Evolutionary conservation across 2,329 filamentous ascomycete species (phyloP).

Genomic region (Ceratocystis cubensis): DNA sequence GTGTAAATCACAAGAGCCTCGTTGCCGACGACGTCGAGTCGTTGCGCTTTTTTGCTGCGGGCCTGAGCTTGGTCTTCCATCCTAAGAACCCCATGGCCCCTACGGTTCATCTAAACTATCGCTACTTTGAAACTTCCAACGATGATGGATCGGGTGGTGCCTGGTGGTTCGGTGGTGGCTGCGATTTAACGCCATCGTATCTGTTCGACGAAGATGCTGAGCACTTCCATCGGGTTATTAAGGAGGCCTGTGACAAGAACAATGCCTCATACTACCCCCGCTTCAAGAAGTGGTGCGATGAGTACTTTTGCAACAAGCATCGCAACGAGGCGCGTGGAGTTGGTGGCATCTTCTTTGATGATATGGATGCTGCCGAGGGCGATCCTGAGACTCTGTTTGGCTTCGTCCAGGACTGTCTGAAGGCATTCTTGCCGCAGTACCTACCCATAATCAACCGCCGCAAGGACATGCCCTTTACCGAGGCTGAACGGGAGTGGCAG

Average conservation of each 20-base stretch:
- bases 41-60: slow-evolving; percentile 89
- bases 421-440: slow-evolving; percentile 81
- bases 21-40: slow-evolving; percentile 58
- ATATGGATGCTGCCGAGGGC: slow-evolving; percentile 75
- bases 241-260: slow-evolving; percentile 84
- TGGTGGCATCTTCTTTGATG: slow-evolving; percentile 97
- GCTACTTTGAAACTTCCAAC: slow-evolving; percentile 93
- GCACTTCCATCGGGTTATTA: slow-evolving; percentile 90
- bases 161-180: slow-evolving; percentile 98
- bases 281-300: slow-evolving; percentile 97
- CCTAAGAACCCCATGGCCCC: slow-evolving; percentile 93
- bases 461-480: slow-evolving; percentile 83
- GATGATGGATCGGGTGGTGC: slow-evolving; percentile 66
- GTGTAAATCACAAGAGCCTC: slow-evolving; percentile 85
- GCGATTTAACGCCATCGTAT: slow-evolving; percentile 84
- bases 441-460: slow-evolving; percentile 75
- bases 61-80: slow-evolving; percentile 84
- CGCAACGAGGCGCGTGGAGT: slow-evolving; percentile 74
- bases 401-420: slow-evolving; percentile 74
- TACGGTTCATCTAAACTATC: slow-evolving; percentile 95
- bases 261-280: slow-evolving; percentile 82
- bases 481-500: slow-evolving; percentile 88
- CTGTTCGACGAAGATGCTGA: slow-evolving; percentile 95
- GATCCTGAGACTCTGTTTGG: slow-evolving; percentile 82
- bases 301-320: slow-evolving; percentile 94